These are phyloP conservation scores for Brassica nigra DNA, from an alignment of 345 rosid species.

Conservation along the genomic window DNA sequence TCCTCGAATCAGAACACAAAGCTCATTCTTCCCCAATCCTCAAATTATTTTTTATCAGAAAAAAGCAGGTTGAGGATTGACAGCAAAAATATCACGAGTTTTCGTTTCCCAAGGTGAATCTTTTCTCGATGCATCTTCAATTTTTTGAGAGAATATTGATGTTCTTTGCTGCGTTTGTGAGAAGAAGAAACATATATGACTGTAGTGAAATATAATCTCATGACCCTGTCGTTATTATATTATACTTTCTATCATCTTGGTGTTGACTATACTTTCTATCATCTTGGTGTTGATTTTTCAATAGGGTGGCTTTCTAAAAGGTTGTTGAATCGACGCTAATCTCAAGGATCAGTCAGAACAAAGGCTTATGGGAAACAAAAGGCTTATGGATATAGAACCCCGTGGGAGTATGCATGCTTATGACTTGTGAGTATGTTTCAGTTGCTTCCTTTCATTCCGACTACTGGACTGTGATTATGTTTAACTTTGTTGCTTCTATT, in stretches of 20 bases:
- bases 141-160: too few relatives aligned
- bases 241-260: neutral
- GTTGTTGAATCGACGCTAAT: constrained; percentile 89
- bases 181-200: too few relatives aligned
- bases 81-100: too few relatives aligned
- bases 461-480: constrained; percentile 8
- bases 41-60: neutral
- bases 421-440: constrained; percentile 57
- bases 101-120: too few relatives aligned
- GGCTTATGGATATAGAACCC: constrained; percentile 82
- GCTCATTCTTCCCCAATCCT: neutral
- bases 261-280: constrained; percentile 8
- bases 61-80: too few relatives aligned
- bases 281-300: constrained; percentile 14
- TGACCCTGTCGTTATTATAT: neutral
- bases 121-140: too few relatives aligned
- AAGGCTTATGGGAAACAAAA: constrained; percentile 56
- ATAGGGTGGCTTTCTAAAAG: constrained; percentile 42
- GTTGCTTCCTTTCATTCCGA: constrained; percentile 18
- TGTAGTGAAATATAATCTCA: neutral
- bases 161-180: too few relatives aligned
- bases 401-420: constrained; percentile 83
- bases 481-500: neutral
- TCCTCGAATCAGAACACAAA: neutral
- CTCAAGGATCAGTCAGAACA: constrained; percentile 82